A percentile compares a stretch with the other conserved stretches of the same genome.
phyloP scores from a whole-genome alignment of 352 stramenopile genomes.

The Thalassiosira exigua region DNA sequence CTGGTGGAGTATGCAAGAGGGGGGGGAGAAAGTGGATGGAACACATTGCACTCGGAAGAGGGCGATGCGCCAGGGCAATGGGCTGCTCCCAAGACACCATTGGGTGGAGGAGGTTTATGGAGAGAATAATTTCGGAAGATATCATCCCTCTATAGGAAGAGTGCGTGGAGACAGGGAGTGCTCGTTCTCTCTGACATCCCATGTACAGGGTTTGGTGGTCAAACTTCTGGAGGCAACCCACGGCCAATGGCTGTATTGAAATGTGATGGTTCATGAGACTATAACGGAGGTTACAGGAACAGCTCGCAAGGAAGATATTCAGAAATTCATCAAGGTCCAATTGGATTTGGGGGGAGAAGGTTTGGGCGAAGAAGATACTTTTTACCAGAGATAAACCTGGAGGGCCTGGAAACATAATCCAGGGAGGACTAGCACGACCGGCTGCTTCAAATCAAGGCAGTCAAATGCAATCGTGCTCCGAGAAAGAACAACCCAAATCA shows the following conservation, averaged over 20 bases:
- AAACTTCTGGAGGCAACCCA: slow-evolving; percentile 29
- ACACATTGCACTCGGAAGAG: neutral
- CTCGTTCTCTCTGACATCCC: neutral
- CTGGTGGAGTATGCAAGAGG: neutral
- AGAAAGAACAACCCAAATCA: neutral
- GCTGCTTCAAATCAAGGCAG: slow-evolving; percentile 12
- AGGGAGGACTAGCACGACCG: slow-evolving; percentile 22
- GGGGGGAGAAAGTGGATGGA: neutral
- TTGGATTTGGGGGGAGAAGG: slow-evolving; percentile 15
- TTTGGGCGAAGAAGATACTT: slow-evolving; percentile 8
- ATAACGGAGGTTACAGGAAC: neutral
- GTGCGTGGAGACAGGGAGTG: neutral
- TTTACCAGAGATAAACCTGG: slow-evolving; percentile 31
- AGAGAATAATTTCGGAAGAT: slow-evolving; percentile 25
- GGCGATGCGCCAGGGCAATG: neutral
- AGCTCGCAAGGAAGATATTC: slow-evolving; percentile 27
- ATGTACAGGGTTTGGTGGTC: slow-evolving; percentile 3
- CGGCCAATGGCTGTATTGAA: slow-evolving; percentile 27
- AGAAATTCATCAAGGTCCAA: slow-evolving; percentile 34
- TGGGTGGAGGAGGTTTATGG: slow-evolving; percentile 41
- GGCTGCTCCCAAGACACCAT: slow-evolving; percentile 26
- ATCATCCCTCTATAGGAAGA: slow-evolving; percentile 6
- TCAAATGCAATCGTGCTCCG: neutral
- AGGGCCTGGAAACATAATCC: slow-evolving; percentile 9
- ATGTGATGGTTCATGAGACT: slow-evolving; percentile 21